These are phyloP conservation scores for Tricharina praecox DNA, from an alignment of 495 filamentous ascomycete genomes.

Conservation along the genomic window DNA sequence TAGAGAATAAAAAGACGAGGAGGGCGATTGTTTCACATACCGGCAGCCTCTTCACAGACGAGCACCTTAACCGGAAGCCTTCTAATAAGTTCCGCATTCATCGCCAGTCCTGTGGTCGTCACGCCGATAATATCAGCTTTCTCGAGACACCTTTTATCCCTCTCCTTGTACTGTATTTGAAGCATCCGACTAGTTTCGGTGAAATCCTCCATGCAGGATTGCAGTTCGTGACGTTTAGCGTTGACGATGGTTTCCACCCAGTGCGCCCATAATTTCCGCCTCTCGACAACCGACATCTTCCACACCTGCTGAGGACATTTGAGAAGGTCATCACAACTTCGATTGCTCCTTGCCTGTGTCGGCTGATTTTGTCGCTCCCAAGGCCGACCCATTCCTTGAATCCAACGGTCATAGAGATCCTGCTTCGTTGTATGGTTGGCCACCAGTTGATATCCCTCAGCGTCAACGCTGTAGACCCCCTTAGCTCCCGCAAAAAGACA, in stretches of 20 bases:
- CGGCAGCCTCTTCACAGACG: conserved; percentile 60
- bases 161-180: conserved; percentile 29
- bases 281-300: neutral
- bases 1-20: too few species aligned
- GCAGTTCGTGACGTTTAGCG: neutral
- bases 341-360: too few species aligned
- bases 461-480: neutral
- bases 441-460: neutral
- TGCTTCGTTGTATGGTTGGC: neutral
- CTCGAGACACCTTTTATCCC: conserved; percentile 36
- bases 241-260: neutral
- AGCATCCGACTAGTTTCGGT: conserved; percentile 1
- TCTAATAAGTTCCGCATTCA: conserved; percentile 44
- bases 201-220: neutral
- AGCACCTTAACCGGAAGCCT: conserved; percentile 48
- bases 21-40: too few species aligned
- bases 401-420: neutral
- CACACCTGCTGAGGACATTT: too few species aligned
- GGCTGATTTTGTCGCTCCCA: too few species aligned
- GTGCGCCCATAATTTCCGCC: neutral
- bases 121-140: conserved; percentile 50
- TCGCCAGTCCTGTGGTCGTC: conserved; percentile 58
- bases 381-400: neutral
- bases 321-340: too few species aligned
- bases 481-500: neutral